Base-by-base conservation (phyloP, 2,329 filamentous ascomycete genomes). In the Aspergillus hortae region DNA sequence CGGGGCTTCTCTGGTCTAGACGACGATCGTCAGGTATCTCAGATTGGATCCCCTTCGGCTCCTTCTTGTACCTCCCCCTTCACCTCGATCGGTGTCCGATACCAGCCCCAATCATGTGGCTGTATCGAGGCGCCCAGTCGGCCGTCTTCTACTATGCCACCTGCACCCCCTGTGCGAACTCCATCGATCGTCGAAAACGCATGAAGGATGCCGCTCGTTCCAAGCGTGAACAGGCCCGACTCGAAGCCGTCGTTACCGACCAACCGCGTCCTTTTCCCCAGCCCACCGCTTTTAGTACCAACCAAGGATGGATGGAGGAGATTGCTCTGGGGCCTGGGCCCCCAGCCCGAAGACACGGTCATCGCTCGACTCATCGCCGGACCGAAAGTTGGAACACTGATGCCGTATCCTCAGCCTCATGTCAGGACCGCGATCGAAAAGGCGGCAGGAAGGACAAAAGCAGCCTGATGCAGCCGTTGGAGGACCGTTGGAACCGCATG, bases 301-400 rank as follows among this genome's bases (percentile, higher is more conserved):
- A 96, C 64, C 86, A 87, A 11, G 90, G 89, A 72, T 96, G 92
- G 92, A 77, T 81, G 30, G 88, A 94, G 66, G 92, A 96, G 71
- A 95, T 96, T 59, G 79, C 78, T 56, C 80, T 92, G 73, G 92
- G 92, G 0, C 92, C 92, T 2, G 84, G 83, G 3, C 80, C 88
- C 33, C 86, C 85, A 30, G 86, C 86, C 63, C 72, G 77, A 80
- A 86, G 68, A 73, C 61, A 71, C 67, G 63, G 71, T 57, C 52
- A 74, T 65, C 58, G 82, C 64, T 75, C 74, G 46, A 84, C 81
- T 14, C 58, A 61, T 49, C 59, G 59, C 62, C 80, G 85, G 58
- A 78, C 84, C 46, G 80, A 81, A 15, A 69, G 65, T 71, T 88
- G 56, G 82, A 81, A 56, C 81, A 81, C 58, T 69, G 81, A 51